A percentile compares a stretch with the other conserved stretches of the same genome.
These are phyloP conservation scores for Solanum megistacrolobum DNA, from an alignment of 257 asterid genomes.

Conservation along the genomic window DNA sequence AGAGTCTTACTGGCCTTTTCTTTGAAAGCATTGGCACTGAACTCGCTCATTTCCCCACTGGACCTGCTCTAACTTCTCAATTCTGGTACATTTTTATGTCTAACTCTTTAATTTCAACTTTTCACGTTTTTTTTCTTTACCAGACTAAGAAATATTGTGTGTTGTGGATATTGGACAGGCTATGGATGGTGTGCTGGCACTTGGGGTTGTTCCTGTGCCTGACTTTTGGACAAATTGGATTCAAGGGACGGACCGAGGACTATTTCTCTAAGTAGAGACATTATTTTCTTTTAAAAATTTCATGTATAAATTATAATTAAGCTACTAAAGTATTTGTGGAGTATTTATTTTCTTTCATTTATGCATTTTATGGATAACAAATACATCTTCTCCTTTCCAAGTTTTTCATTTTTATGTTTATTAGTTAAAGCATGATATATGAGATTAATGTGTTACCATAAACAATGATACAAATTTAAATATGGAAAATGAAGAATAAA, in stretches of 20 bases:
- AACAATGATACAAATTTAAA: neutral
- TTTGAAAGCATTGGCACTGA: conserved; percentile 83
- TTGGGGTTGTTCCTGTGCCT: conserved; percentile 65
- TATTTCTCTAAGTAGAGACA: conserved; percentile 34
- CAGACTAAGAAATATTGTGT: too few species aligned
- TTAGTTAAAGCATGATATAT: neutral
- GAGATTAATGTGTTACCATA: neutral
- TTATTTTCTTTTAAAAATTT: neutral
- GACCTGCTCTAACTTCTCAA: conserved; percentile 66
- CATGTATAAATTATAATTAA: neutral
- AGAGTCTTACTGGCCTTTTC: conserved; percentile 83
- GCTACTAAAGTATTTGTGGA: neutral
- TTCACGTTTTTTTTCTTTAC: too few species aligned
- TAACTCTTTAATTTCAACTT: too few species aligned
- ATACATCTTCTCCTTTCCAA: neutral
- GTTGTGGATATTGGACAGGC: conserved; percentile 23
- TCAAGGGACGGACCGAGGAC: conserved; percentile 93
- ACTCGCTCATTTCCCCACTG: conserved; percentile 78
- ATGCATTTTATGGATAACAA: neutral
- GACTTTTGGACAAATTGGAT: conserved; percentile 95
- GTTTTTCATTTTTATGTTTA: neutral
- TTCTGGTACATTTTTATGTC: conserved; percentile 40
- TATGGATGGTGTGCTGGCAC: conserved; percentile 93
- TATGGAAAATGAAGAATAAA: neutral
- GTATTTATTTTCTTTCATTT: neutral